Evolutionary conservation across 495 filamentous ascomycete genomes (phyloP), one percentile per base, ranked within the genome.

Genomic region (Penicillium odoratum): DNA sequence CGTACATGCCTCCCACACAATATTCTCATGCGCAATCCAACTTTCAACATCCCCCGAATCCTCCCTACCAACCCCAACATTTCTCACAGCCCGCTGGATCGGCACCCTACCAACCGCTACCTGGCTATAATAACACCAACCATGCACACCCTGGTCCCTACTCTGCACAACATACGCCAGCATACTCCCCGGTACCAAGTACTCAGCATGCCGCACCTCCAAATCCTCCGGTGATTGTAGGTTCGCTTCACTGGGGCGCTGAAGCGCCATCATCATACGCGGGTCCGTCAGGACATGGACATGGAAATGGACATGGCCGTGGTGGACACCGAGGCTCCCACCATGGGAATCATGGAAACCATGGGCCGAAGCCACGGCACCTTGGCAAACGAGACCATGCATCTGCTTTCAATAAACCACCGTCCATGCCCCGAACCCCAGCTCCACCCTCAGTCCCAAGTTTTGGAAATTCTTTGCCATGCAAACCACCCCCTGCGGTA

Each of bases 371-470:
- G 69, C 69, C 55, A 62, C 73, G 66, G 30, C 60, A 70, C 34
- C 42, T 51, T 5, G 69, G 72, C 36, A 78, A 79, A 58, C 73
- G 78, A 18, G 68, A 79, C 28, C 73, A 77, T 51, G 56, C 62
- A 3, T 70, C 77, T 28, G 73, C 74, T 2, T 81, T 80, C 58
- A 70, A 59, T 46, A 79, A 73, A 59, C 73, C 76, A 15, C 69
- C 69, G 5, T 67, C 71, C 16, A 61, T 58, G 1, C 72, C 73
- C 0, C 70, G 72, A 69, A 74, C 67, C 57, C 78, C 77, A 28
- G 81, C 78, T n/a, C 67, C 85, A 18, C 83, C 84, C 7, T 64
- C 81, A 10, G 78, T 87, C 57, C 83, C 88, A 53, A 87, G 84
- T 63, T 87, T 86, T 62, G 83, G 83, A 3, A 76, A 78, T 51